Conservation (phyloP, 2,329 filamentous ascomycete genomes). For the Zasmidium cellare region DNA sequence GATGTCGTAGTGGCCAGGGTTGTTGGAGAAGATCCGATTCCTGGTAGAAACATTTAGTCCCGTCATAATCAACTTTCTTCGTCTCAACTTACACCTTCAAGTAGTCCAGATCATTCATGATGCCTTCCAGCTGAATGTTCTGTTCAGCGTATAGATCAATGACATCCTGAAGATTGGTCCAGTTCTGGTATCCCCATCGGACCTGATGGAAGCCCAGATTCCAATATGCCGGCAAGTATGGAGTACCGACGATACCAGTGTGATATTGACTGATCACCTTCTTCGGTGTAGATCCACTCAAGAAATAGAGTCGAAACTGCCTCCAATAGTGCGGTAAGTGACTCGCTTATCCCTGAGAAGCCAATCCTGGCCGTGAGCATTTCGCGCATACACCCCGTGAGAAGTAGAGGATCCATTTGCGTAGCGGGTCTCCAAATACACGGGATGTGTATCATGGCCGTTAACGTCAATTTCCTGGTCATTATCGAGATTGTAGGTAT, state of each 20-base stretch:
- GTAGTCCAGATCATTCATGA: slow-evolving; percentile 41
- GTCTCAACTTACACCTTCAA: slow-evolving; percentile 47
- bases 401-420: slow-evolving; percentile 22
- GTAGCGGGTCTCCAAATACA: slow-evolving; percentile 37
- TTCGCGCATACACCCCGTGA: slow-evolving; percentile 36
- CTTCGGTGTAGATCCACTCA: slow-evolving; percentile 53
- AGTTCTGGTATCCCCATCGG: slow-evolving; percentile 60
- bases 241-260: slow-evolving; percentile 28
- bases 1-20: slow-evolving; percentile 57
- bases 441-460: slow-evolving; percentile 33
- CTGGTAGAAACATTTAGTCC: slow-evolving; percentile 29
- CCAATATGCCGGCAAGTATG: slow-evolving; percentile 29
- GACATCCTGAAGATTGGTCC: slow-evolving; percentile 62
- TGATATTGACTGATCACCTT: slow-evolving; percentile 18
- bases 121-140: slow-evolving; percentile 43
- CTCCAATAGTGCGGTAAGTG: slow-evolving; percentile 35
- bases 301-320: slow-evolving; percentile 68
- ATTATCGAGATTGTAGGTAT: slow-evolving; percentile 31
- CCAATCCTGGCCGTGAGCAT: slow-evolving; percentile 37
- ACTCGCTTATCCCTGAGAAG: slow-evolving; percentile 27
- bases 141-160: slow-evolving; percentile 53
- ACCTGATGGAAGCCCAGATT: slow-evolving; percentile 29
- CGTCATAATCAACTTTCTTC: too few species aligned
- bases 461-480: slow-evolving; percentile 28
- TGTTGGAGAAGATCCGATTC: slow-evolving; percentile 58